phyloP scores from a whole-genome alignment of 208 protist species.

The Acanthamoeba royreba region DNA sequence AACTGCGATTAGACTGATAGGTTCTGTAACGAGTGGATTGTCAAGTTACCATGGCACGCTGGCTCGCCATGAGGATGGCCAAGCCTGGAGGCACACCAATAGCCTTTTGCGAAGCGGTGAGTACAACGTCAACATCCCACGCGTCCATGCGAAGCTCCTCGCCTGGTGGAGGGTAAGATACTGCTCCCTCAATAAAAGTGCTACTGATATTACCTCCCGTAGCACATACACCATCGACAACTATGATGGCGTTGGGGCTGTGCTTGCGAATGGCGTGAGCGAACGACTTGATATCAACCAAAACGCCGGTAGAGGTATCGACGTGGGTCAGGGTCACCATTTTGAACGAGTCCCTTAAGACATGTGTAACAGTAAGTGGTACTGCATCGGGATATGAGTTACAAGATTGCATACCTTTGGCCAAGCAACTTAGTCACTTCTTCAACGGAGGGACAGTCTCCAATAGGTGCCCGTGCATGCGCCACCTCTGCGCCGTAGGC shows the following conservation, averaged over 20 bases:
- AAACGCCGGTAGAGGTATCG: slow-evolving; percentile 50
- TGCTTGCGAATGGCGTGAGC: not conserved
- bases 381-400: not conserved
- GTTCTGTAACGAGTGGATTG: not conserved
- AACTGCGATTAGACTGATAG: not conserved
- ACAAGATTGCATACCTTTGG: not conserved
- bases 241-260: slow-evolving; percentile 35
- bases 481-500: not conserved
- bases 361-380: not conserved
- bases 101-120: slow-evolving; percentile 56
- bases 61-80: not conserved
- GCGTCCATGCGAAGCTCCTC: slow-evolving; percentile 55
- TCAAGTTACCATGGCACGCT: slow-evolving; percentile 39
- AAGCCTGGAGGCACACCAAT: slow-evolving; percentile 45
- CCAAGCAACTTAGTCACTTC: not conserved
- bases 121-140: slow-evolving; percentile 46
- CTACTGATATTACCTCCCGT: not conserved
- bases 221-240: slow-evolving; percentile 52
- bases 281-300: slow-evolving; percentile 26
- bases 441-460: not conserved
- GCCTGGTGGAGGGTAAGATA: not conserved
- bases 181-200: not conserved
- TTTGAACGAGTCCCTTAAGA: not conserved
- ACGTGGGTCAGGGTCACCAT: slow-evolving; percentile 50
- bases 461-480: not conserved